Conservation (phyloP, 2,329 filamentous ascomycete genomes). For the Lachnellula willkommii region DNA sequence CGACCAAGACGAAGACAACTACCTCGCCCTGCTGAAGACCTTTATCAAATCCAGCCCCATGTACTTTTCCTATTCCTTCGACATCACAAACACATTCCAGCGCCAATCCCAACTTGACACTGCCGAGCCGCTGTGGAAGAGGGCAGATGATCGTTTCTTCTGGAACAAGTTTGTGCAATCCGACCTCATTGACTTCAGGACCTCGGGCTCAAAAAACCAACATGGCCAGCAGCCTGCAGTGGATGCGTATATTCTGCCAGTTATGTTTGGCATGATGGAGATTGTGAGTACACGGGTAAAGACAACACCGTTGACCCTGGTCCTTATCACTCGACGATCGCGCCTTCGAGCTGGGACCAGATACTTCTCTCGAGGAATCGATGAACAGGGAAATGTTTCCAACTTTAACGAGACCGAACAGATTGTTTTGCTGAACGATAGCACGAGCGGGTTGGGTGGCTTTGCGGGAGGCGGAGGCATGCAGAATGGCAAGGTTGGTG, state of each 20-base stretch:
- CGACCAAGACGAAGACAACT: conserved; percentile 91
- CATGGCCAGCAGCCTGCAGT: conserved; percentile 66
- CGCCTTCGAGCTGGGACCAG: conserved; percentile 84
- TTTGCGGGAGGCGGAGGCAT: conserved; percentile 73
- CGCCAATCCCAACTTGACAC: conserved; percentile 74
- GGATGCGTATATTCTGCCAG: conserved; percentile 89
- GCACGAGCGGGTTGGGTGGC: conserved; percentile 65
- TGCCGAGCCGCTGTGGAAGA: conserved; percentile 75
- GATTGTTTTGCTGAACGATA: conserved; percentile 82
- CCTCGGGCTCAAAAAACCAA: conserved; percentile 54
- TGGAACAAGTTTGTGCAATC: conserved; percentile 94
- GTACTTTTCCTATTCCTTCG: conserved; percentile 97
- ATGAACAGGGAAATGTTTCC: conserved; percentile 90
- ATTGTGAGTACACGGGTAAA: conserved; percentile 85
- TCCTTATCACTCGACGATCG: conserved; percentile 82
- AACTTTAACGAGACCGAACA: conserved; percentile 99
- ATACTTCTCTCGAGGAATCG: conserved; percentile 91
- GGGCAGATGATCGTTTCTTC: conserved; percentile 95
- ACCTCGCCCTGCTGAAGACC: conserved; percentile 73
- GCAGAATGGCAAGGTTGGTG: conserved; percentile 64
- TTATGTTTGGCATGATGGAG: conserved; percentile 94
- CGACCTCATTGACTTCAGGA: conserved; percentile 85
- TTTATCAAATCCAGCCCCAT: conserved; percentile 80
- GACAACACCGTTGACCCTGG: conserved; percentile 74
- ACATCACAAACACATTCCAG: conserved; percentile 96